A percentile compares a stretch with the other conserved stretches of the same genome.
These are phyloP conservation scores for Pythium myriotylum DNA, from an alignment of 352 stramenopile species.

Conservation along the genomic window DNA sequence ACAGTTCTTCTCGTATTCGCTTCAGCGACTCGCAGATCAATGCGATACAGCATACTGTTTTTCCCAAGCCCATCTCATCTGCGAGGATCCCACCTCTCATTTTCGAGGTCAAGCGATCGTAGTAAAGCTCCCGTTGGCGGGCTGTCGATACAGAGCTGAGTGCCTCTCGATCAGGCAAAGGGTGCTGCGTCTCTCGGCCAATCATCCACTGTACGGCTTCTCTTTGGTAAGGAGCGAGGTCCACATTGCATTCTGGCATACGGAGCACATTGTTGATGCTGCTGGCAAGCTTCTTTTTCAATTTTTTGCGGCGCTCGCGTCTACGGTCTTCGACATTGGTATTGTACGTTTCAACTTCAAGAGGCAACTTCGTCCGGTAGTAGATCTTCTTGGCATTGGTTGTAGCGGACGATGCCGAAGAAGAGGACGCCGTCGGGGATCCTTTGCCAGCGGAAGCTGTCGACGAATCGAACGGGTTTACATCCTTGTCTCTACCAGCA, in stretches of 20 bases:
- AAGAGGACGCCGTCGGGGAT: conserved; percentile 21
- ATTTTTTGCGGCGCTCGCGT: conserved; percentile 41
- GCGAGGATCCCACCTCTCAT: conserved; percentile 81
- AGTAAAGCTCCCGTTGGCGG: conserved; percentile 33
- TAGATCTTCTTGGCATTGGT: conserved; percentile 21
- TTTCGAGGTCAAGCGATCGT: conserved; percentile 25
- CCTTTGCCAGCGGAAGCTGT: conserved; percentile 10
- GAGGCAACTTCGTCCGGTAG: conserved; percentile 61
- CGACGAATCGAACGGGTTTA: conserved; percentile 25
- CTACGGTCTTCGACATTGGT: conserved; percentile 49
- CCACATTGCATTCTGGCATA: conserved; percentile 54
- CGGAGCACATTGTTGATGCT: conserved; percentile 6
- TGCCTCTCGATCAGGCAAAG: conserved; percentile 11
- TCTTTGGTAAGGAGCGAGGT: conserved; percentile 83
- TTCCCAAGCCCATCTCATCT: conserved; percentile 90
- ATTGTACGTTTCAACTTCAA: conserved; percentile 62
- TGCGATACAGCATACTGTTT: conserved; percentile 89
- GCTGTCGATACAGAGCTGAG: conserved; percentile 16
- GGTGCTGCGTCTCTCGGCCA: conserved; percentile 35
- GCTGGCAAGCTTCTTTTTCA: conserved; percentile 21
- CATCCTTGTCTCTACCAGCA: not conserved
- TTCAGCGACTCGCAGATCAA: conserved; percentile 72
- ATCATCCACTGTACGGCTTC: conserved; percentile 91
- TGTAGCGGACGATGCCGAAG: conserved; percentile 15
- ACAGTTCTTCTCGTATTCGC: conserved; percentile 37